phyloP scores from a whole-genome alignment of 768 basidiomycete genomes.

The Rhizopogon vulgaris region DNA sequence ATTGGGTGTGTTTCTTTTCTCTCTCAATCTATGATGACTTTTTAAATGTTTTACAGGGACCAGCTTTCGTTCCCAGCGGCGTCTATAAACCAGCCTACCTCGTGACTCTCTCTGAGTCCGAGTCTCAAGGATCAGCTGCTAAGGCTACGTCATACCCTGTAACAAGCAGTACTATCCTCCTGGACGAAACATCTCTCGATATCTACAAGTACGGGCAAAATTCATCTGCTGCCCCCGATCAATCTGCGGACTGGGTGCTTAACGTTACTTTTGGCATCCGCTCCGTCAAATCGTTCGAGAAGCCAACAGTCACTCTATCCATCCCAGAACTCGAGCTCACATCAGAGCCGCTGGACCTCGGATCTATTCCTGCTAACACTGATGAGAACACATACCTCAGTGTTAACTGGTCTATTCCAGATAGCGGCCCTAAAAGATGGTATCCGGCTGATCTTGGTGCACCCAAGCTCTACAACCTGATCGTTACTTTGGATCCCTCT shows the following conservation, averaged over 20 bases:
- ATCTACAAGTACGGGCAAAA: conserved; percentile 49
- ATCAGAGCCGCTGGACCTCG: conserved; percentile 24
- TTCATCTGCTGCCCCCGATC: conserved; percentile 36
- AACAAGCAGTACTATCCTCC: conserved; percentile 29
- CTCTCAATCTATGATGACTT: neutral
- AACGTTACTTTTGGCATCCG: conserved; percentile 48
- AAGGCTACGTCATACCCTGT: conserved; percentile 19
- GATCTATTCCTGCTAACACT: conserved; percentile 13
- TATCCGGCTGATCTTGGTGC: conserved; percentile 50
- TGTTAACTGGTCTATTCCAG: conserved; percentile 40
- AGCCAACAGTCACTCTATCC: conserved; percentile 34
- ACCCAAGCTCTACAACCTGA: conserved; percentile 50
- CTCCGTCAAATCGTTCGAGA: conserved; percentile 29
- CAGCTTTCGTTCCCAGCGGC: conserved; percentile 51
- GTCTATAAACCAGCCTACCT: conserved; percentile 52
- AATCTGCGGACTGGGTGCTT: conserved; percentile 48
- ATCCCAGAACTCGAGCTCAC: conserved; percentile 42
- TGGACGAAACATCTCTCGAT: conserved; percentile 49
- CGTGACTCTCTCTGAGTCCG: conserved; percentile 31
- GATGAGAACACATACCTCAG: conserved; percentile 34
- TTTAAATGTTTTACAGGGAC: conserved; percentile 32
- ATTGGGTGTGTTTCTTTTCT: conserved; percentile 37
- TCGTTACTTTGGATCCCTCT: conserved; percentile 30
- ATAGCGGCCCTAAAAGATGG: conserved; percentile 44
- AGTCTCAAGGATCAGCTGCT: conserved; percentile 13